Evolutionary conservation across 345 rosid species (phyloP), one percentile per base, ranked within the genome.

Genomic region (Populus nigra): DNA sequence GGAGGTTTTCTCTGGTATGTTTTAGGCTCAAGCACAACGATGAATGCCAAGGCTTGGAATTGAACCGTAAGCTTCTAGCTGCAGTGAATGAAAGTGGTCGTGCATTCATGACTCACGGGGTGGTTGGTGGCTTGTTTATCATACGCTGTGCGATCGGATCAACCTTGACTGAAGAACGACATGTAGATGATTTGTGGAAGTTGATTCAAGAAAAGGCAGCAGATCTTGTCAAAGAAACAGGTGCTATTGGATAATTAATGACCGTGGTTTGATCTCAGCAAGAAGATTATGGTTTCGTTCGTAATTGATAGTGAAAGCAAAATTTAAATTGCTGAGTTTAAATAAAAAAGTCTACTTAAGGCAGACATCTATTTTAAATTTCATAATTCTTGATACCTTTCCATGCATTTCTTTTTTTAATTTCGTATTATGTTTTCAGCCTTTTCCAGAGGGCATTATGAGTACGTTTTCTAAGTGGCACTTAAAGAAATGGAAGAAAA

Each of bases 161-260:
- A 2, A 71, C 83, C 2, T 12, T 77, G 49, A 82, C 81, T 6
- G 59, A 85, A 77, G 49, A 76, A 7, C 76, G n/a, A 0, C 85
- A 85, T 49, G 79, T 85, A 2, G 69, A 79, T 67, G 75, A 75
- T 35, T 33, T 82, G 50, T 85, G 85, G 87, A 71, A 79, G 67
- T 78, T 79, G 53, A 62, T 81, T 68, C 71, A 76, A 70, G 79
- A 78, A 11, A 84, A 70, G 18, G 75, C 85, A 31, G 38, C n/a
- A 55, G 8, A 25, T 5, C 9, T 74, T n/a, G 38, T 63, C n/a
- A 5, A 12, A 12, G 45, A 33, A 66, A 29, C 8, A 36, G 41
- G 1, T 38, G 45, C 41, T 18, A 35, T 22, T 68, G 23, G 2
- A 47, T 5, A 47, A 15, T 47, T 5, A 47, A 47, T 47, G 53